Conservation (phyloP, 1,284 basidiomycete species). For the Volvariella surrecta region DNA sequence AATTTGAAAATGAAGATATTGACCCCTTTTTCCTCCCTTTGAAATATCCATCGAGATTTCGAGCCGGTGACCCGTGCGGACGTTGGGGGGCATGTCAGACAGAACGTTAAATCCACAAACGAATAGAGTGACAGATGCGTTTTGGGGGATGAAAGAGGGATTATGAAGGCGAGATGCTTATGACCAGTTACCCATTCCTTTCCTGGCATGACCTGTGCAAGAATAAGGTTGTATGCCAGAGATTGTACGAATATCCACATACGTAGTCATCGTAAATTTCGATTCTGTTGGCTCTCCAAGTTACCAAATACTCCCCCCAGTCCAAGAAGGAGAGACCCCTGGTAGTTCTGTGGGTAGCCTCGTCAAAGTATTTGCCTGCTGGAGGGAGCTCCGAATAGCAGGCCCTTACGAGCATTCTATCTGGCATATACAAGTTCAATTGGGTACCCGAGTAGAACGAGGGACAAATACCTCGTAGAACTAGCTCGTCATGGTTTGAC, state of each 20-base stretch:
- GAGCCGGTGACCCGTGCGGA: conserved; percentile 29
- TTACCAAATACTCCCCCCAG: conserved; percentile 74
- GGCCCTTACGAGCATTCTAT: conserved; percentile 78
- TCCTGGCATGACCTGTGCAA: conserved; percentile 43
- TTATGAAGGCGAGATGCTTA: conserved; percentile 61
- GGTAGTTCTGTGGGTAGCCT: conserved; percentile 53
- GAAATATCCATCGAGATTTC: conserved; percentile 35
- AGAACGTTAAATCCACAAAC: conserved; percentile 75
- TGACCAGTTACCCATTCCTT: conserved; percentile 57
- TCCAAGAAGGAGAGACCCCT: conserved; percentile 56
- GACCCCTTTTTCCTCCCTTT: conserved; percentile 48
- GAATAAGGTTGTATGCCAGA: too few species aligned
- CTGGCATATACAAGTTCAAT: conserved; percentile 26
- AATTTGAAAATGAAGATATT: conserved; percentile 75
- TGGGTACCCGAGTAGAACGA: too few species aligned
- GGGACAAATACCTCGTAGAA: conserved; percentile 55
- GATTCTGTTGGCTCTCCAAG: conserved; percentile 63
- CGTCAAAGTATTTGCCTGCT: conserved; percentile 54
- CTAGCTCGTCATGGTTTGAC: conserved; percentile 31
- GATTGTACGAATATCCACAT: conserved; percentile 17
- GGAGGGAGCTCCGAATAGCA: conserved; percentile 49
- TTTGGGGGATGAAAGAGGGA: conserved; percentile 49
- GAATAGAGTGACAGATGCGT: conserved; percentile 75
- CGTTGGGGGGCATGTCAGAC: conserved; percentile 58
- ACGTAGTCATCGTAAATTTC: conserved; percentile 81